Evolutionary conservation across 345 rosid genomes (phyloP).

Genomic region (Camelina laxa): DNA sequence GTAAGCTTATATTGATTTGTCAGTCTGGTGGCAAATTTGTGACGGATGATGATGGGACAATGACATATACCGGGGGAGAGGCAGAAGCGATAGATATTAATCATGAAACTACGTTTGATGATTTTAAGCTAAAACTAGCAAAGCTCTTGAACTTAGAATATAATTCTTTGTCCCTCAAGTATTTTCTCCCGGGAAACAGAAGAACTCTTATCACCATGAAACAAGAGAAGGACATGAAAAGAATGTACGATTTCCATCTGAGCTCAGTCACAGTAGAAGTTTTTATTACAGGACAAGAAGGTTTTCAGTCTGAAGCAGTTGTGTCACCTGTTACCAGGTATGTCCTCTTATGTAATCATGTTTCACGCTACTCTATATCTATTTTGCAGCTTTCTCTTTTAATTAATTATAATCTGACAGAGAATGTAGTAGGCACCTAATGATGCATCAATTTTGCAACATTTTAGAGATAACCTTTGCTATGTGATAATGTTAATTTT

Average conservation of each 20-base stretch:
- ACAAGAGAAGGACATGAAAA: slow-evolving; percentile 74
- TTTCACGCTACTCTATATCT: background rate
- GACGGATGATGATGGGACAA: slow-evolving; percentile 65
- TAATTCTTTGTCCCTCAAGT: slow-evolving; percentile 73
- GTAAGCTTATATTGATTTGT: slow-evolving; percentile 88
- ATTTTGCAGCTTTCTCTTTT: background rate
- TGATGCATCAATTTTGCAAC: background rate
- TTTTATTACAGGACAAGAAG: slow-evolving; percentile 62
- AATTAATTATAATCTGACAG: background rate
- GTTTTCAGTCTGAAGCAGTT: slow-evolving; percentile 54
- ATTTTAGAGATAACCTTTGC: background rate
- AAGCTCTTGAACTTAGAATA: slow-evolving; percentile 68
- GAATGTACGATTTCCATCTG: slow-evolving; percentile 76
- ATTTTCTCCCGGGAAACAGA: slow-evolving; percentile 84
- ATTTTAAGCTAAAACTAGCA: slow-evolving; percentile 76
- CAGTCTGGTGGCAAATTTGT: slow-evolving; percentile 80
- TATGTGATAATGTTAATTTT: background rate
- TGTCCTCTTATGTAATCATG: slow-evolving; percentile 4
- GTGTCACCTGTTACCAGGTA: slow-evolving; percentile 55
- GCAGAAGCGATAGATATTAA: slow-evolving; percentile 81
- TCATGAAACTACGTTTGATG: slow-evolving; percentile 66
- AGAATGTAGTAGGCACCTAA: background rate
- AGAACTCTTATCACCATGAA: slow-evolving; percentile 71
- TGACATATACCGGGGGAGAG: slow-evolving; percentile 79
- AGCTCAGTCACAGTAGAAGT: slow-evolving; percentile 81